Conservation (phyloP, 768 basidiomycete species). For the Austroboletus festivus region DNA sequence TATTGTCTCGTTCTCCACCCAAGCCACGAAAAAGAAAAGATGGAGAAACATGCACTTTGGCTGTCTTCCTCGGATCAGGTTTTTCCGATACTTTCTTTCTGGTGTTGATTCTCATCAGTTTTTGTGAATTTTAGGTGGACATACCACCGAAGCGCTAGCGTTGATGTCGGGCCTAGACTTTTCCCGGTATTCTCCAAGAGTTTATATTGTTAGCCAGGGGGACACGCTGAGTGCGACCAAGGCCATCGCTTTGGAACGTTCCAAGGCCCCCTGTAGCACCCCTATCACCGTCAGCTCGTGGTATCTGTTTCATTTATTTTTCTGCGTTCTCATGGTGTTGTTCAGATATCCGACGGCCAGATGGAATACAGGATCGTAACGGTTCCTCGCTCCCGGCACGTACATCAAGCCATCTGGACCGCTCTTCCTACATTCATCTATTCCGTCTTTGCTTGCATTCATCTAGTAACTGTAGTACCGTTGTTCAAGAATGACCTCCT, state of each 20-base stretch:
- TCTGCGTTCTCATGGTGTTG: constrained; percentile 8
- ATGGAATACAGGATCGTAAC: constrained; percentile 49
- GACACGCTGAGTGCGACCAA: constrained; percentile 77
- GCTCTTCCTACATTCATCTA: constrained; percentile 60
- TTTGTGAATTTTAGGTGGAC: constrained; percentile 64
- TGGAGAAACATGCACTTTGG: constrained; percentile 47
- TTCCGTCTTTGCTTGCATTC: constrained; percentile 62
- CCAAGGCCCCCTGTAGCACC: constrained; percentile 10
- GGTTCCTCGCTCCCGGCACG: constrained; percentile 84
- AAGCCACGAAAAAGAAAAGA: constrained; percentile 13
- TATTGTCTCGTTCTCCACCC: constrained; percentile 12
- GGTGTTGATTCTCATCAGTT: constrained; percentile 4
- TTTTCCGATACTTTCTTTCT: constrained; percentile 21
- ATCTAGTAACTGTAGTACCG: constrained; percentile 56
- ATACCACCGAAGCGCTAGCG: constrained; percentile 83
- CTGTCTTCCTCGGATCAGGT: constrained; percentile 95
- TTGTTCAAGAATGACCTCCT: constrained; percentile 27
- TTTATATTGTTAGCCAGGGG: constrained; percentile 79
- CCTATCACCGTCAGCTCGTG: constrained; percentile 15
- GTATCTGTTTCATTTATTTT: background rate
- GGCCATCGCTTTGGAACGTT: constrained; percentile 59
- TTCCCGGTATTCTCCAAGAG: constrained; percentile 67
- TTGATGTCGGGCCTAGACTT: constrained; percentile 74
- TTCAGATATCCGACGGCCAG: constrained; percentile 5
- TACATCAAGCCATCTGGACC: constrained; percentile 76